A percentile compares a stretch with the other conserved stretches of the same genome.
Conservation (phyloP, 2,329 filamentous ascomycete species). For the Microsporum canis region DNA sequence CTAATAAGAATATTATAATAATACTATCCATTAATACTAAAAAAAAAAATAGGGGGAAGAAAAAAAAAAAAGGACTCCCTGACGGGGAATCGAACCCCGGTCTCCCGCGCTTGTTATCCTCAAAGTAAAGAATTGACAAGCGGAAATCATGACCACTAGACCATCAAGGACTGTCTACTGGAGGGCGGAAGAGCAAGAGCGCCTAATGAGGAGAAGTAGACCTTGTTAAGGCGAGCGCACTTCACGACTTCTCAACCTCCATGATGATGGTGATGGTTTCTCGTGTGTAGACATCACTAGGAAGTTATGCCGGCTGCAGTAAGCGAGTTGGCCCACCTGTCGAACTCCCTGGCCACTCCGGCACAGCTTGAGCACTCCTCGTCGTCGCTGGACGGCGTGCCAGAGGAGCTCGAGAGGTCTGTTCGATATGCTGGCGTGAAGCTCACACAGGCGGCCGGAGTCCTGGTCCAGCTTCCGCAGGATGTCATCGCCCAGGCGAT, state of each 20-base stretch:
- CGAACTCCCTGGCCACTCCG: conserved; percentile 36
- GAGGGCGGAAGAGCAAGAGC: neutral
- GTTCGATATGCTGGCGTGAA: conserved; percentile 35
- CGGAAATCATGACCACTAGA: conserved; percentile 14
- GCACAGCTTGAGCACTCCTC: conserved; percentile 36
- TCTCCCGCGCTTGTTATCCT: conserved; percentile 12
- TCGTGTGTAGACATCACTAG: neutral
- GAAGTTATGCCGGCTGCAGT: neutral
- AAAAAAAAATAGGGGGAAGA: neutral
- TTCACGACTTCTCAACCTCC: neutral
- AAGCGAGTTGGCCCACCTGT: conserved; percentile 25
- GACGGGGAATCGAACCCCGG: conserved; percentile 16
- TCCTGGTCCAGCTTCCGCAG: conserved; percentile 73
- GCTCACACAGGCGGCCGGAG: conserved; percentile 40
- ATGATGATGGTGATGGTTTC: neutral
- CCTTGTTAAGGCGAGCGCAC: neutral
- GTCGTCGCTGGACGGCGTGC: conserved; percentile 34
- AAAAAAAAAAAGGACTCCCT: conserved; percentile 8
- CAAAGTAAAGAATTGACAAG: conserved; percentile 7
- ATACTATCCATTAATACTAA: neutral
- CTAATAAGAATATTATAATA: neutral
- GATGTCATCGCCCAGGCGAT: conserved; percentile 77
- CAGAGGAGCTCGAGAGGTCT: conserved; percentile 33
- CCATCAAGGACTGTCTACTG: conserved; percentile 10
- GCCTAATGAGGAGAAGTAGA: neutral